A percentile compares a stretch with the other conserved stretches of the same genome.
phyloP scores from a whole-genome alignment of 2,329 filamentous ascomycete genomes.

The Trichoderma simmonsii region DNA sequence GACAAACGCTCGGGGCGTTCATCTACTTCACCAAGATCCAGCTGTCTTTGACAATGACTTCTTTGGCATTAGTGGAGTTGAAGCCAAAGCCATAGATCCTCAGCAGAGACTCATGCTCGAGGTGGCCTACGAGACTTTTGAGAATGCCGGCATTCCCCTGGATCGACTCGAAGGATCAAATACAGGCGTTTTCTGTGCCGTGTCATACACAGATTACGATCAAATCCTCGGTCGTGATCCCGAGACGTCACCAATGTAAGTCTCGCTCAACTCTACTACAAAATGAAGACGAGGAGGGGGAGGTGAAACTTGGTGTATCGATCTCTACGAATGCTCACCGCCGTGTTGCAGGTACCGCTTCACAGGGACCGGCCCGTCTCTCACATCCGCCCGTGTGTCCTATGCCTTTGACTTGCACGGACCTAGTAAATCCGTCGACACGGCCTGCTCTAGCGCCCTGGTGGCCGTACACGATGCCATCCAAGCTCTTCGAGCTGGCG shows the following conservation, averaged over 20 bases:
- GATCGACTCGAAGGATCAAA: slow-evolving; percentile 12
- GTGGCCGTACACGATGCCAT: slow-evolving; percentile 31
- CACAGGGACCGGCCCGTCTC: slow-evolving; percentile 16
- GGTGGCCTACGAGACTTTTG: slow-evolving; percentile 19
- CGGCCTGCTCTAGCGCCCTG: slow-evolving; percentile 35
- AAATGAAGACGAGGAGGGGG: not conserved
- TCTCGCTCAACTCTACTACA: not conserved
- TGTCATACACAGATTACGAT: slow-evolving; percentile 16
- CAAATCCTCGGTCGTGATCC: slow-evolving; percentile 12
- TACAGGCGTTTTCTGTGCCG: slow-evolving; percentile 17
- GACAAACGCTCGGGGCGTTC: slow-evolving; percentile 13
- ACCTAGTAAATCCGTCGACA: slow-evolving; percentile 31
- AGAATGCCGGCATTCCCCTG: slow-evolving; percentile 16
- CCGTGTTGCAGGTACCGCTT: slow-evolving; percentile 9
- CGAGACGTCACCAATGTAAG: slow-evolving; percentile 15
- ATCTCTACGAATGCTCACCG: not conserved
- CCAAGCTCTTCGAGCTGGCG: slow-evolving; percentile 24
- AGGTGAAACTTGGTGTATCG: no score
- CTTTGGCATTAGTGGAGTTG: slow-evolving; percentile 18
- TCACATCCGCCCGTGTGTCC: slow-evolving; percentile 12
- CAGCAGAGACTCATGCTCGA: slow-evolving; percentile 20
- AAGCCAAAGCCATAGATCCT: slow-evolving; percentile 20
- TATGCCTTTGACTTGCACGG: slow-evolving; percentile 20
- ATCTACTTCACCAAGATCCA: slow-evolving; percentile 16
- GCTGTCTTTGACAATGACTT: slow-evolving; percentile 19